These are phyloP conservation scores for Ogataea naganishii DNA, from an alignment of 805 yeast genomes.

Conservation along the genomic window DNA sequence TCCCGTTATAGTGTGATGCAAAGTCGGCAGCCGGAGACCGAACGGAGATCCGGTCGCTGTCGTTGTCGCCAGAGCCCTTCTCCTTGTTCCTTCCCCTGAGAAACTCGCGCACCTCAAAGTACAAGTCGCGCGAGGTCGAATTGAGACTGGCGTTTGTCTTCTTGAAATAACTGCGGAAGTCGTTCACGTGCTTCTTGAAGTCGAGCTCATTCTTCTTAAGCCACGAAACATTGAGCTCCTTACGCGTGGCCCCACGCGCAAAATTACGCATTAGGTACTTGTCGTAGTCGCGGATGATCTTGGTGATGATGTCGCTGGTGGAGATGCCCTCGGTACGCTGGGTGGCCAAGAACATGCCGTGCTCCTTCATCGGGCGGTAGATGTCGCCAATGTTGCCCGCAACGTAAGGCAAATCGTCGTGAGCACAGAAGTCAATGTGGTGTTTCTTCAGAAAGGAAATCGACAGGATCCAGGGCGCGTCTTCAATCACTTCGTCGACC, in stretches of 20 bases:
- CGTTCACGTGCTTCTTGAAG: constrained; percentile 80
- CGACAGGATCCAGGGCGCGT: constrained; percentile 94
- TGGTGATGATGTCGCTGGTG: constrained; percentile 92
- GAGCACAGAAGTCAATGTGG: constrained; percentile 92
- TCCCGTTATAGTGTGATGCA: constrained; percentile 56
- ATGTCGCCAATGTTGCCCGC: constrained; percentile 86
- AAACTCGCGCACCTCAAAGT: constrained; percentile 76
- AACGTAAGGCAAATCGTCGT: constrained; percentile 93
- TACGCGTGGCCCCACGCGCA: constrained; percentile 94
- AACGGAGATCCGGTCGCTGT: constrained; percentile 2
- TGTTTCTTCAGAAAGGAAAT: constrained; percentile 73
- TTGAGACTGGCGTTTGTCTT: constrained; percentile 61
- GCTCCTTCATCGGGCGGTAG: constrained; percentile 83
- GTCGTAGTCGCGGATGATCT: constrained; percentile 91
- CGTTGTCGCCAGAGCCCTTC: constrained; percentile 2
- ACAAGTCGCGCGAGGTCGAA: constrained; percentile 71
- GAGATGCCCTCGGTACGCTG: constrained; percentile 96
- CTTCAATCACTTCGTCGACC: constrained; percentile 94
- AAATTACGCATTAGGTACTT: constrained; percentile 94
- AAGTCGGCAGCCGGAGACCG: constrained; percentile 58
- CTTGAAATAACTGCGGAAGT: constrained; percentile 80
- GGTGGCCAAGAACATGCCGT: constrained; percentile 86
- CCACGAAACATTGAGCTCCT: constrained; percentile 96
- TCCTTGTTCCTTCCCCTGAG: constrained; percentile 28
- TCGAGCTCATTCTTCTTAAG: constrained; percentile 94